Percentiles rank a stretch among this genome's conserved stretches.
Evolutionary conservation across 2,329 filamentous ascomycete genomes (phyloP).

Genomic region (Penicillium digitatum): DNA sequence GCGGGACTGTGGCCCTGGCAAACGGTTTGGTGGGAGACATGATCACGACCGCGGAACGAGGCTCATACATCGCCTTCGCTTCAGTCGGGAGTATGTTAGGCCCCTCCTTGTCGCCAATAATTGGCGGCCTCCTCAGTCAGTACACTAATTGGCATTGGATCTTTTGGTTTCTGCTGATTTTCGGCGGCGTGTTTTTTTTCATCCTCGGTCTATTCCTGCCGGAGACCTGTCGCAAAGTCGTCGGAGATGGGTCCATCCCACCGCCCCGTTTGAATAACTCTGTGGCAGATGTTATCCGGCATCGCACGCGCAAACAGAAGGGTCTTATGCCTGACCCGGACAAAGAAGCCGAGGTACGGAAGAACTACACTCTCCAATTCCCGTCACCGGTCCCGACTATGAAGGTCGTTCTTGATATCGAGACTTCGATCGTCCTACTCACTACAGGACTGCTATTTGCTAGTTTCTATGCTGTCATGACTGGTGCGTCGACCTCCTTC

Average conservation of each 20-base stretch:
- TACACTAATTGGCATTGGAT: slow-evolving; percentile 61
- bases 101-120: slow-evolving; percentile 53
- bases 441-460: slow-evolving; percentile 46
- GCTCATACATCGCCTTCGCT: slow-evolving; percentile 41
- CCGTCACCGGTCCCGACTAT: slow-evolving; percentile 41
- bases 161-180: slow-evolving; percentile 66
- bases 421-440: slow-evolving; percentile 37
- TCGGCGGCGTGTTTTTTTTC: slow-evolving; percentile 48
- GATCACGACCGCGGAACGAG: slow-evolving; percentile 60
- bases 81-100: slow-evolving; percentile 50
- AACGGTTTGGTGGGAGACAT: slow-evolving; percentile 58
- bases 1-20: slow-evolving; percentile 59
- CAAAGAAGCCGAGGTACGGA: slow-evolving; percentile 7
- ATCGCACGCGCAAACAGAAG: slow-evolving; percentile 19
- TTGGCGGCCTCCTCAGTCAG: slow-evolving; percentile 63
- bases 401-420: slow-evolving; percentile 35
- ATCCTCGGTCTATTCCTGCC: slow-evolving; percentile 57
- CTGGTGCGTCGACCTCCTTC: slow-evolving; percentile 47
- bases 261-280: slow-evolving; percentile 25
- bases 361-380: slow-evolving; percentile 24
- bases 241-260: slow-evolving; percentile 35
- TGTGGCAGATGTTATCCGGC: slow-evolving; percentile 20
- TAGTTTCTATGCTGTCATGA: slow-evolving; percentile 47
- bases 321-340: slow-evolving; percentile 4
- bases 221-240: slow-evolving; percentile 43